A percentile compares a stretch with the other conserved stretches of the same genome.
These are phyloP conservation scores for Dittrichia graveolens DNA, from an alignment of 129 eudicot species.

Conservation along the genomic window DNA sequence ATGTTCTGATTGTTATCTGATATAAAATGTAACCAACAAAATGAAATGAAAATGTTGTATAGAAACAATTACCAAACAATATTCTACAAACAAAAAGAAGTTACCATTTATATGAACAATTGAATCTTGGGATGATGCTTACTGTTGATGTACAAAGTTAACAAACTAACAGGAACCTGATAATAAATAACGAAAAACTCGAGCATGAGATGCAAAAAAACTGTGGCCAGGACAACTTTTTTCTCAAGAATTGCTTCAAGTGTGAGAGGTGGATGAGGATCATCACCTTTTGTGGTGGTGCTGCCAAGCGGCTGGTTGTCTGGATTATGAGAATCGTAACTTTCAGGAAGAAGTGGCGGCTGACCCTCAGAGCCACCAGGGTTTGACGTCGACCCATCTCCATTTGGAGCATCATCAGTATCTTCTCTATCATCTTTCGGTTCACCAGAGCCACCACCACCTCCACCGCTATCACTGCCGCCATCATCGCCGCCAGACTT, in stretches of 20 bases:
- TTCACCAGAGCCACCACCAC: constrained; percentile 39
- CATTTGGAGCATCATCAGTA: constrained; percentile 44
- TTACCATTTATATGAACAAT: constrained; percentile 34
- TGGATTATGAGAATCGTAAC: constrained; percentile 31
- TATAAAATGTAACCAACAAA: constrained; percentile 16
- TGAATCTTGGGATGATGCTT: constrained; percentile 19
- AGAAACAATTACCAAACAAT: constrained; percentile 24
- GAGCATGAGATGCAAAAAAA: constrained; percentile 31
- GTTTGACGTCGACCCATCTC: constrained; percentile 44
- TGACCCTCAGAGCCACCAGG: constrained; percentile 41
- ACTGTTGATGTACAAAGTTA: constrained; percentile 47
- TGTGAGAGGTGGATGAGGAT: neutral
- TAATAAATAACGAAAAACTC: constrained; percentile 35
- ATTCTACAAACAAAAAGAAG: constrained; percentile 29
- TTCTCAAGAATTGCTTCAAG: constrained; percentile 25
- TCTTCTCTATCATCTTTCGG: constrained; percentile 41
- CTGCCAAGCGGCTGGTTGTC: constrained; percentile 38
- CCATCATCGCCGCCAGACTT: constrained; percentile 39
- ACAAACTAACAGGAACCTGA: constrained; percentile 35
- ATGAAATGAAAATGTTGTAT: constrained; percentile 20
- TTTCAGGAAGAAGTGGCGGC: constrained; percentile 52
- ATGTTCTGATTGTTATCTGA: neutral
- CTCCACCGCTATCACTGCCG: constrained; percentile 43
- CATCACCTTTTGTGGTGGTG: constrained; percentile 16
- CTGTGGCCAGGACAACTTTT: constrained; percentile 30